These are phyloP conservation scores for Starmerella tilneyi DNA, from an alignment of 805 yeast genomes.

Conservation along the genomic window DNA sequence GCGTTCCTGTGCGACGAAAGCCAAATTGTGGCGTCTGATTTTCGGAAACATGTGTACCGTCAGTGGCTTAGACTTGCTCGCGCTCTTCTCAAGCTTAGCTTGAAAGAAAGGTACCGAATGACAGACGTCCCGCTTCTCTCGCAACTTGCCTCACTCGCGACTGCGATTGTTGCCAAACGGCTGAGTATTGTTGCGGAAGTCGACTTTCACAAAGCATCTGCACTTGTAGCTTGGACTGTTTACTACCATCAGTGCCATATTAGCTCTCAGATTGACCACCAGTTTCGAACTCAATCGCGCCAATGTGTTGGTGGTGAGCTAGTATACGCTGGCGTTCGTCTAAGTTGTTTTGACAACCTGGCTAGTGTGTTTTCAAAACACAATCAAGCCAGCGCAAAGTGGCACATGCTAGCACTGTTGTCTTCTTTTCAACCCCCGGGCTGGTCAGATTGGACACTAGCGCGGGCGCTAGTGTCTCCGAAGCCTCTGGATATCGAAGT, in stretches of 20 bases:
- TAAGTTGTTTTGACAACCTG: not conserved
- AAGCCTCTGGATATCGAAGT: not conserved
- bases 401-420: slow-evolving; percentile 14
- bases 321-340: not conserved
- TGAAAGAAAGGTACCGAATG: not conserved
- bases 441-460: slow-evolving; percentile 14
- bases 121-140: not conserved
- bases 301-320: slow-evolving; percentile 14
- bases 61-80: slow-evolving; percentile 16
- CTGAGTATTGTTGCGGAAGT: not conserved
- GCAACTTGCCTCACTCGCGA: slow-evolving; percentile 6
- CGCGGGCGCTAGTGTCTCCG: slow-evolving; percentile 1
- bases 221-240: slow-evolving; percentile 10
- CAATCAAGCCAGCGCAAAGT: slow-evolving; percentile 1
- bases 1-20: slow-evolving; percentile 19
- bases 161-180: slow-evolving; percentile 4
- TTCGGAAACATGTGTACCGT: slow-evolving; percentile 6
- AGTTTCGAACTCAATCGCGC: not conserved
- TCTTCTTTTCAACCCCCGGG: not conserved
- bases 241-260: slow-evolving; percentile 14
- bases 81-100: slow-evolving; percentile 3
- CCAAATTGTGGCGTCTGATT: slow-evolving; percentile 10
- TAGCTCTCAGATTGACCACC: slow-evolving; percentile 12
- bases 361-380: slow-evolving; percentile 3
- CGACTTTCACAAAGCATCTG: not conserved